Conservation (phyloP, 2,329 filamentous ascomycete genomes). For the Mycosphaerelloides madeirae region DNA sequence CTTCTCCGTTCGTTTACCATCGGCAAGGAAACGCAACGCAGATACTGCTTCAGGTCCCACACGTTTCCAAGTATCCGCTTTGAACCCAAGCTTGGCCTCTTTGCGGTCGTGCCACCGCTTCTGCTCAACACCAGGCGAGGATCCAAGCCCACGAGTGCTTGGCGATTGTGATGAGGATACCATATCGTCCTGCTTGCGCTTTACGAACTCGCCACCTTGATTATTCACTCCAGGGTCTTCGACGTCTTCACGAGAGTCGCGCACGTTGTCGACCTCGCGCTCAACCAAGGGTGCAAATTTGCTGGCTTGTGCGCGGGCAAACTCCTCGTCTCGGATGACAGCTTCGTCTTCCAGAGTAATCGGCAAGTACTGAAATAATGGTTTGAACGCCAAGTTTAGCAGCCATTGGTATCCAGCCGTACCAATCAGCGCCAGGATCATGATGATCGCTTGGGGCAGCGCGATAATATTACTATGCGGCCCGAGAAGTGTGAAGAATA, state of each 20-base stretch:
- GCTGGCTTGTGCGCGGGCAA: conserved; percentile 61
- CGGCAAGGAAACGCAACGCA: conserved; percentile 20
- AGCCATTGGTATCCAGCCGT: conserved; percentile 75
- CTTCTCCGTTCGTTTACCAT: conserved; percentile 10
- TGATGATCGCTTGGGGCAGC: conserved; percentile 72
- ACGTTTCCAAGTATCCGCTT: conserved; percentile 15
- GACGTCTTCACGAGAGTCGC: conserved; percentile 14
- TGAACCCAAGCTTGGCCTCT: conserved; percentile 11
- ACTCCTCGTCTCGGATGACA: conserved; percentile 82
- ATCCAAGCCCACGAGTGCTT: not conserved
- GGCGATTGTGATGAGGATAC: conserved; percentile 2
- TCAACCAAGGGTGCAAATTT: conserved; percentile 29
- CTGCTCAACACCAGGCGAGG: conserved; percentile 5
- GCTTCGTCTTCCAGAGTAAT: conserved; percentile 96
- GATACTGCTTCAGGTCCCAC: conserved; percentile 20
- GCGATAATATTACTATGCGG: conserved; percentile 51
- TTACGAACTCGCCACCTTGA: conserved; percentile 9
- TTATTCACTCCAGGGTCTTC: conserved; percentile 33
- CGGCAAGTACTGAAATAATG: conserved; percentile 81
- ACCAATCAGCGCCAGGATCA: conserved; percentile 69
- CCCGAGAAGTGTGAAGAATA: conserved; percentile 75
- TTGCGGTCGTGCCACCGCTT: conserved; percentile 13
- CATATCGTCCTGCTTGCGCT: conserved; percentile 36
- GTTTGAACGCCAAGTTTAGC: conserved; percentile 76
- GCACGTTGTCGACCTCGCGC: conserved; percentile 25